Evolutionary conservation across 2,329 filamentous ascomycete genomes (phyloP).

Genomic region (Pseudogymnoascus sp.): DNA sequence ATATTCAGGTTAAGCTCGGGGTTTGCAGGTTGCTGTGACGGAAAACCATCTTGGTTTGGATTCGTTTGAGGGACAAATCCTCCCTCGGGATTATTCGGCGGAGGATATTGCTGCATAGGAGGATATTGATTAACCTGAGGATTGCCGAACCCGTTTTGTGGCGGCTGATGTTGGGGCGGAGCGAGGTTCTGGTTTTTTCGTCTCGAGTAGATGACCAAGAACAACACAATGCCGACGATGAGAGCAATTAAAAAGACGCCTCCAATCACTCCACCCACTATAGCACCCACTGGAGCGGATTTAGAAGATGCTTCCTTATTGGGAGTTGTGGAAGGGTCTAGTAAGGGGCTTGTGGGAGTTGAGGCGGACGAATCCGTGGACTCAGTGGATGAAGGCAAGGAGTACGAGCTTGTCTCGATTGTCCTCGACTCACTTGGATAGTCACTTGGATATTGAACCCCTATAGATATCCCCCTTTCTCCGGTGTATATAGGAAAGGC

Average conservation of each 20-base stretch:
- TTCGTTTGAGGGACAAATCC: neutral
- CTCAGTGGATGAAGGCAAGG: neutral
- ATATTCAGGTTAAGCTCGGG: neutral
- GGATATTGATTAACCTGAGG: neutral
- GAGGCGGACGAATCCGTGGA: neutral
- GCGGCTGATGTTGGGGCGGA: neutral
- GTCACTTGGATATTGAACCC: neutral
- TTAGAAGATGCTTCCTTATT: neutral
- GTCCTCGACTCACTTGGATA: neutral
- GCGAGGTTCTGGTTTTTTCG: neutral
- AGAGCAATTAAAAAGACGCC: neutral
- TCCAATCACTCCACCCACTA: neutral
- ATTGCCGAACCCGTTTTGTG: neutral
- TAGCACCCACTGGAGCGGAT: neutral
- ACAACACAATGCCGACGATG: neutral
- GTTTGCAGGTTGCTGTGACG: neutral
- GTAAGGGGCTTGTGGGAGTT: neutral
- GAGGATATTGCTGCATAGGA: neutral
- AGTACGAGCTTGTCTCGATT: neutral
- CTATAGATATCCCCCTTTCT: neutral
- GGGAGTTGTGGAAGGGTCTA: neutral
- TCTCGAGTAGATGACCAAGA: neutral
- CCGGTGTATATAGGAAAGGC: neutral
- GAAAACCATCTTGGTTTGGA: neutral
- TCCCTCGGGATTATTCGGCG: neutral